These are phyloP conservation scores for Aureobasidium sp. DNA, from an alignment of 2,329 filamentous ascomycete species.

Conservation along the genomic window DNA sequence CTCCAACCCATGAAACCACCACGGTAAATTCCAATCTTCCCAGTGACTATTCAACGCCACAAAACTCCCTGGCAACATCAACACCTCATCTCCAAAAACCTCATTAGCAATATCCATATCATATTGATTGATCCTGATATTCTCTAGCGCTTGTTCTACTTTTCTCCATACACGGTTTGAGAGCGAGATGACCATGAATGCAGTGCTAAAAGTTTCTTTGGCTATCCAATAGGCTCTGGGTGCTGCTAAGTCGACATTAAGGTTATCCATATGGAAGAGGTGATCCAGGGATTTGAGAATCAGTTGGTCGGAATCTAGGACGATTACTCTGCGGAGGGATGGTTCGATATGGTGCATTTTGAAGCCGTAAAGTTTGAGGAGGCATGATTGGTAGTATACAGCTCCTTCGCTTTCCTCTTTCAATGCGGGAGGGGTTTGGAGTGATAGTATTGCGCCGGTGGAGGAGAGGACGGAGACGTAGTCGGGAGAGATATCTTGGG, in stretches of 20 bases:
- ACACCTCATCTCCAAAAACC: conserved; percentile 20
- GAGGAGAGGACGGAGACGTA: conserved; percentile 17
- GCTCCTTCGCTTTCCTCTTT: not conserved
- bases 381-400: conserved; percentile 20
- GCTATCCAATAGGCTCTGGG: conserved; percentile 24
- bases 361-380: conserved; percentile 24
- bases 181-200: conserved; percentile 22
- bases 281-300: conserved; percentile 22
- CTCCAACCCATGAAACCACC: conserved; percentile 14
- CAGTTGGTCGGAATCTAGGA: conserved; percentile 23
- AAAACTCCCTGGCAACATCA: conserved; percentile 22
- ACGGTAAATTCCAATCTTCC: conserved; percentile 25
- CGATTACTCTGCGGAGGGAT: conserved; percentile 18
- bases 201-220: conserved; percentile 20
- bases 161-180: conserved; percentile 20
- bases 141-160: conserved; percentile 17
- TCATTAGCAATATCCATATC: conserved; percentile 26
- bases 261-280: conserved; percentile 19
- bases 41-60: conserved; percentile 23
- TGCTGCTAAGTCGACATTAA: conserved; percentile 19
- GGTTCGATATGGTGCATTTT: conserved; percentile 21
- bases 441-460: conserved; percentile 16
- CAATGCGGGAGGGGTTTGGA: conserved; percentile 18
- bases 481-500: conserved; percentile 12
- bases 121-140: conserved; percentile 18